A percentile compares a stretch with the other conserved stretches of the same genome.
phyloP scores from a whole-genome alignment of 768 basidiomycete genomes.

The Boletus sp. region DNA sequence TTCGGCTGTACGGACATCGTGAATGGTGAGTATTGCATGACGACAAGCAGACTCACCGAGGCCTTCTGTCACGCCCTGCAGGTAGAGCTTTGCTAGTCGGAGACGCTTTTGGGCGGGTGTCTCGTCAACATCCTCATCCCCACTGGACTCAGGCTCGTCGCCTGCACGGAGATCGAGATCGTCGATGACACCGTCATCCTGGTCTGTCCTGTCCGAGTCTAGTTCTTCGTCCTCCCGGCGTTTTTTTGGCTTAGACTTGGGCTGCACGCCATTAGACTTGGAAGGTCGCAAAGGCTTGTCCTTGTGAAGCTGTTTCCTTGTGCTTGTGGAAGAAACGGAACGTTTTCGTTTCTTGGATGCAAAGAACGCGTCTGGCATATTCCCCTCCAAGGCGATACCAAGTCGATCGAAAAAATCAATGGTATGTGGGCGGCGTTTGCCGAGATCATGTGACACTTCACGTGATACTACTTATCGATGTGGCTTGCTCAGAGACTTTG shows the following conservation, averaged over 20 bases:
- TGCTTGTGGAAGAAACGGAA: conserved; percentile 30
- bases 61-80: conserved; percentile 78
- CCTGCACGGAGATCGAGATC: conserved; percentile 72
- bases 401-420: conserved; percentile 23
- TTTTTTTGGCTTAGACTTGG: conserved; percentile 24
- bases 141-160: conserved; percentile 58
- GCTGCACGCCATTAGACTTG: conserved; percentile 26
- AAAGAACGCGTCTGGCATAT: conserved; percentile 87
- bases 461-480: background rate
- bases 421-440: conserved; percentile 8
- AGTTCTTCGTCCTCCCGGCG: conserved; percentile 58
- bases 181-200: conserved; percentile 55
- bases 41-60: conserved; percentile 46
- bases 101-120: conserved; percentile 93
- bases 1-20: conserved; percentile 46
- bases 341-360: conserved; percentile 65
- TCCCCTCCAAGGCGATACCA: background rate
- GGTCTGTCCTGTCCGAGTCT: conserved; percentile 57
- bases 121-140: conserved; percentile 84
- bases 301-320: conserved; percentile 24
- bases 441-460: conserved; percentile 11
- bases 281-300: conserved; percentile 1
- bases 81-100: conserved; percentile 85
- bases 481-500: too few relatives aligned
- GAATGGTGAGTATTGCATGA: background rate